A percentile compares a stretch with the other conserved stretches of the same genome.
Conservation (phyloP, 2,329 filamentous ascomycete genomes). For the Pseudogymnoascus sp. region DNA sequence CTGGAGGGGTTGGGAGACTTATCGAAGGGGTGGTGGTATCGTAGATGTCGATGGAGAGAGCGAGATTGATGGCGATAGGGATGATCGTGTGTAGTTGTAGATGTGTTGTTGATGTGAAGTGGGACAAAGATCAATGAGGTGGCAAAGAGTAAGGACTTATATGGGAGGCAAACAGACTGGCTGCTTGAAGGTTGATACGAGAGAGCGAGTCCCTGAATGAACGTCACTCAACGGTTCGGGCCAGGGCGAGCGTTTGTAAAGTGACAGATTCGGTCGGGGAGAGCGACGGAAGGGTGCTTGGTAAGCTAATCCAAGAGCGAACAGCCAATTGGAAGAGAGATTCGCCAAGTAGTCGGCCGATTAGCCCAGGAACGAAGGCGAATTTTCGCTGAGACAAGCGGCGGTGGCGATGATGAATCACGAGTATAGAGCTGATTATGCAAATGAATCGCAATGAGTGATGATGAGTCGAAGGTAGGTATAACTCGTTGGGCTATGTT, state of each 20-base stretch:
- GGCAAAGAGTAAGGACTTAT: neutral
- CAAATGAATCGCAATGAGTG: neutral
- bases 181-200: neutral
- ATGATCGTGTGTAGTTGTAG: neutral
- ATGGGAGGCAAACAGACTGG: constrained; percentile 7
- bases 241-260: constrained; percentile 1
- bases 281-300: constrained; percentile 3
- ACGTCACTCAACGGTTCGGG: constrained; percentile 7
- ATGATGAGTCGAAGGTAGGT: neutral
- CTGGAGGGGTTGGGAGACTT: neutral
- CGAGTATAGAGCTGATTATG: neutral
- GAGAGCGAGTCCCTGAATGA: constrained; percentile 2
- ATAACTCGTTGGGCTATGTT: neutral
- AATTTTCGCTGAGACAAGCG: neutral
- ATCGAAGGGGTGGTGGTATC: neutral
- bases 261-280: constrained; percentile 6
- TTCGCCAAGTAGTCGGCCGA: neutral
- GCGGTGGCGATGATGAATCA: constrained; percentile 2
- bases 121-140: neutral
- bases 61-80: neutral
- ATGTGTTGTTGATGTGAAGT: neutral
- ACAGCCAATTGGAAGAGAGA: neutral
- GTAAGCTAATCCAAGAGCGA: neutral
- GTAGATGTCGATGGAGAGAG: neutral
- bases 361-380: constrained; percentile 2